Base-by-base conservation (phyloP, 257 asterid genomes). In the Gynochthodes officinalis region DNA sequence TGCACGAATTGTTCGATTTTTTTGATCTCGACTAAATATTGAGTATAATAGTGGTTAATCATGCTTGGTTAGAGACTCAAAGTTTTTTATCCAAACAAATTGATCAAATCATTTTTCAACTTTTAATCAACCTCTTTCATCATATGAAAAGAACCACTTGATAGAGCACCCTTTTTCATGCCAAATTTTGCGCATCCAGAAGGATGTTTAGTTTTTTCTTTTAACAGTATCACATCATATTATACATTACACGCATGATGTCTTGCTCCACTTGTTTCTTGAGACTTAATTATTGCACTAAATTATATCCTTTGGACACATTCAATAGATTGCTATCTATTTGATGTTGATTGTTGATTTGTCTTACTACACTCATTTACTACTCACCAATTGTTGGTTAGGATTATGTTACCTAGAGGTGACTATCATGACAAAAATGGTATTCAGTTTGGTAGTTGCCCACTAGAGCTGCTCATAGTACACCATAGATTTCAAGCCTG, bases 101-200 rank as follows among this genome's bases (percentile, higher is more conserved):
- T 32, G 16, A 14, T 37, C 25, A 63, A 4, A 3, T 39, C 11
- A 21, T 63, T 21, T 4, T 63, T 40, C 30, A 4, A 6, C 21
- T 35, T 63, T 63, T 40, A 63, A 37, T 58, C 21, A 58, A 42
- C 35, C 55, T 57, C 21, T 15, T 33, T n/a, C 57, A 33, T 57
- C 75, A 18, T 57, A 18, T 42, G 28, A 39, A 32, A 40, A 39
- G 40, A 58, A 58, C 53, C 54, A 15, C 30, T 40, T 52, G 67
- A 7, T 42, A 23, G 53, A 54, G 37, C 44, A 28, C 69, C 58
- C 69, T 43, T 76, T 64, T 76, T 64, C 57, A 64, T 71, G 80
- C 80, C 76, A 76, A 76, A 71, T 53, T 61, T 71, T 61, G 70
- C 37, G 80, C 67, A n/a, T 21, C 69, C 16, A n/a, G 27, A 42